Evolutionary conservation across 805 yeast species (phyloP), one percentile per base, ranked within the genome.

Genomic region (Wickerhamiella qilinensis): DNA sequence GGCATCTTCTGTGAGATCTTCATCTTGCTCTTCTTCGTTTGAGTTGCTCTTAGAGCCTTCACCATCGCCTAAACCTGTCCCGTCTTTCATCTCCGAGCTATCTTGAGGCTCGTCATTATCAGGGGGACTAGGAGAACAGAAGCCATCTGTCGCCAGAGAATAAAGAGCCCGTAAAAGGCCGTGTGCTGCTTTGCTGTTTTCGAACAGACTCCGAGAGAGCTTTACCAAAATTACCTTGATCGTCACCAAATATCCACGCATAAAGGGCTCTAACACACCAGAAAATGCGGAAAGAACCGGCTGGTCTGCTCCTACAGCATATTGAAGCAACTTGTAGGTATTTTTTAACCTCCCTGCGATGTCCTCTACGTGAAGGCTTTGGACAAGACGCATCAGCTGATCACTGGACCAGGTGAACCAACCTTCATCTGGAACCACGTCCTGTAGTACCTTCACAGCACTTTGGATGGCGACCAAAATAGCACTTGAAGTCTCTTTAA

Each of bases 41-140:
- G 88, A 73, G 48, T 79, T 73, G 49, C 80, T 77, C 20, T 73
- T 67, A 2, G 80, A 94, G 46, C 95, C 97, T 39, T 71, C 76
- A 19, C 97, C 98, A 50, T 88, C 91, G 27, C 98, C 98, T 17
- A 82, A 62, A 6, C 93, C 93, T 6, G 94, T 82, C 34, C 96
- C 97, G 33, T 82, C 91, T 31, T 79, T 78, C 42, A 77, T 55
- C 38, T 79, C 68, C 35, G 68, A 68, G 36, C 70, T 66, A 15
- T 71, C 71, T 43, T 72, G 74, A 40, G 39, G 46, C 21, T 49
- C 51, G 39, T 76, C 78, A 14, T 69, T 67, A 5, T 63, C 54
- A 4, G 80, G 79, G 16, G 83, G 76, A 51, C 81, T 80, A 11
- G 98, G 98, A 2, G 93, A 72, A 53, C 98, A 91, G 69, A 85